Base-by-base conservation (phyloP, 176 grass and related monocot species). In the Puya raimondii region DNA sequence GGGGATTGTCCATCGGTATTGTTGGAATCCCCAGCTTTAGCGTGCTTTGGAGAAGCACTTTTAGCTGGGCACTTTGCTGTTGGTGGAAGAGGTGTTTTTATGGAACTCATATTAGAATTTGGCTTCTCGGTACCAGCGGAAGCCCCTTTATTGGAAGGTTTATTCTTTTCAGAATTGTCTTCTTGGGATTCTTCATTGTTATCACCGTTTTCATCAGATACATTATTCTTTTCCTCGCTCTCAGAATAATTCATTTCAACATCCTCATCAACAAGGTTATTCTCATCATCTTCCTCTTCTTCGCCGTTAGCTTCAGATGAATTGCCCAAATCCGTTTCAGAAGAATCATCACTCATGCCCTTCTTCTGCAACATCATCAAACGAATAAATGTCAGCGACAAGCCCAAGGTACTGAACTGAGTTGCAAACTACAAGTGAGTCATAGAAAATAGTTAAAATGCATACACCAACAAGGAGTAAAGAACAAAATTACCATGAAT, bases 271-370 rank as follows among this genome's bases (percentile, higher is more conserved):
- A 17, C 1, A 74, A 18, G 13, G 63, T 12, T 20, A 26, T 51
- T 68, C 23, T 74, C 11, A 29, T 50, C 26, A 16, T 64, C 63
- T 12, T 59, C 63, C 26, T 80, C 56, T 51, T 76, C 73, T 71
- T 72, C 82, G 51, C 70, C 67, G 13, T 65, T 21, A 14, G 6
- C 76, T 48, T 85, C 82, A 54, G 53, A 21, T 13, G 57, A 69
- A 65, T 51, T 66, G 21, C 33, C 56, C 12, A 12, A 51, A 64
- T 80, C 68, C 17, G 10, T 65, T 54, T 50, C 49, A 54, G 14
- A 47, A 47, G 47, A 54, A 11, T 50, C 74, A 7, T 67, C 64
- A 48, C 50, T 21, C 12, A n/a, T 57, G 48, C 17, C 49, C 66
- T 71, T 64, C 33, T 73, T 79, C 65, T 79, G 67, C 48, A 68